These are phyloP conservation scores for Staphylotrichum longicolle DNA, from an alignment of 495 filamentous ascomycete genomes.

Conservation along the genomic window DNA sequence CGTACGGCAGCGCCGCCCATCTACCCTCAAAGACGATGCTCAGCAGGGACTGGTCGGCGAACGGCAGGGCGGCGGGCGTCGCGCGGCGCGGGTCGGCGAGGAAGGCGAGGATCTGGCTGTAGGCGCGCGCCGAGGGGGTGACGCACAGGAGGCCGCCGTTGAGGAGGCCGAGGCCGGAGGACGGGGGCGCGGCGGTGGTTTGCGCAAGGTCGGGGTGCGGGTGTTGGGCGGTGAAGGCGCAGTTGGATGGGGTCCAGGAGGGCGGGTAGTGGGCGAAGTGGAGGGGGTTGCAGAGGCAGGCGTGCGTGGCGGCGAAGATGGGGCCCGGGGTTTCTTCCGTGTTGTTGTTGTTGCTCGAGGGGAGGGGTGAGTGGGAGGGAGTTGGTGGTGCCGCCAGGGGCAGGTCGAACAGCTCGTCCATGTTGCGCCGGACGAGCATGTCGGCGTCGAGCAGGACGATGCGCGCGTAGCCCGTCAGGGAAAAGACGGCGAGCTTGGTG, in stretches of 20 bases:
- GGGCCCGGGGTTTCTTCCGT: slow-evolving; percentile 16
- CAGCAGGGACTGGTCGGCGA: slow-evolving; percentile 74
- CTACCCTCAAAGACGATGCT: slow-evolving; percentile 61
- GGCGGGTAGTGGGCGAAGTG: slow-evolving; percentile 71
- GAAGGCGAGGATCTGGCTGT: slow-evolving; percentile 22
- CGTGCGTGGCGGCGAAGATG: slow-evolving; percentile 68
- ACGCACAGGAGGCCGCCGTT: slow-evolving; percentile 77
- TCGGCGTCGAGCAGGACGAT: slow-evolving; percentile 81
- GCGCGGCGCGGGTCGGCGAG: slow-evolving; percentile 19
- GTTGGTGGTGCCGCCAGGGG: slow-evolving; percentile 50
- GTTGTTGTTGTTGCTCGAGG: not conserved
- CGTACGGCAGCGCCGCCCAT: slow-evolving; percentile 73
- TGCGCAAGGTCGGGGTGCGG: slow-evolving; percentile 27
- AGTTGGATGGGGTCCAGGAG: slow-evolving; percentile 70
- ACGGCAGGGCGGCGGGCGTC: slow-evolving; percentile 52
- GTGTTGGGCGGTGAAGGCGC: slow-evolving; percentile 49
- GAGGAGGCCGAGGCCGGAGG: slow-evolving; percentile 60
- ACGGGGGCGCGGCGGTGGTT: too few species aligned
- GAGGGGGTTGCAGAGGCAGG: slow-evolving; percentile 80
- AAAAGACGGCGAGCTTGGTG: slow-evolving; percentile 78
- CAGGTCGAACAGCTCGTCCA: slow-evolving; percentile 84
- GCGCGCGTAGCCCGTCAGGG: slow-evolving; percentile 65
- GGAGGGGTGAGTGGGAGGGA: slow-evolving; percentile 26
- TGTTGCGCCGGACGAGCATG: slow-evolving; percentile 74
- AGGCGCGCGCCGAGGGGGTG: slow-evolving; percentile 57